A percentile compares a stretch with the other conserved stretches of the same genome.
These are phyloP conservation scores for Fusarium nelsonii DNA, from an alignment of 2,329 filamentous ascomycete genomes.

Conservation along the genomic window DNA sequence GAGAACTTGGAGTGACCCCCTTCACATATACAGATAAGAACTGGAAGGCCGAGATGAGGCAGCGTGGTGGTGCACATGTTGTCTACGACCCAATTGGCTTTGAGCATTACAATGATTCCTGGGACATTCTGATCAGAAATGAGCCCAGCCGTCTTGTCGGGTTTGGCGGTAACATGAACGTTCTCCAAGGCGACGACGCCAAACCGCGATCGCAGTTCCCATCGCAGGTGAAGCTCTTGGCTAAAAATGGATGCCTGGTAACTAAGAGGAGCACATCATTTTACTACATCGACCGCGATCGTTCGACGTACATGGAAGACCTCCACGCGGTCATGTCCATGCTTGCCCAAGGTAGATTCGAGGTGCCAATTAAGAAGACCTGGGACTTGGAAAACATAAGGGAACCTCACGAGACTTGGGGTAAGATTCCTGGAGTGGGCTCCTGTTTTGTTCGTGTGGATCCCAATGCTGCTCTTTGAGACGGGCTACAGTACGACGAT, in stretches of 20 bases:
- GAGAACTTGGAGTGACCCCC: conserved; percentile 55
- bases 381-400: conserved; percentile 58
- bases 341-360: conserved; percentile 50
- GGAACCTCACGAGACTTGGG: conserved; percentile 55
- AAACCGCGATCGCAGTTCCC: conserved; percentile 52
- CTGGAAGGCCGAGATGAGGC: conserved; percentile 61
- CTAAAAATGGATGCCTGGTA: conserved; percentile 45
- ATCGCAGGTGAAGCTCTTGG: conserved; percentile 53
- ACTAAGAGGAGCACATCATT: conserved; percentile 52
- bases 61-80: conserved; percentile 59
- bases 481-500: background rate
- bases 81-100: conserved; percentile 64
- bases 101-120: conserved; percentile 64
- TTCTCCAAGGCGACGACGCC: conserved; percentile 45
- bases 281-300: conserved; percentile 54
- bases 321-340: conserved; percentile 51
- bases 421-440: conserved; percentile 52
- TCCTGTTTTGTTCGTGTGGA: conserved; percentile 51
- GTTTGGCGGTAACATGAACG: conserved; percentile 54
- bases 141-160: conserved; percentile 56
- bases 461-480: conserved; percentile 14
- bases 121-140: conserved; percentile 54
- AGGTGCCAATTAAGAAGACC: conserved; percentile 54
- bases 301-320: conserved; percentile 50
- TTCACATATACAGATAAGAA: conserved; percentile 63